Percentiles rank a stretch among this genome's conserved stretches.
Conservation (phyloP, 768 basidiomycete species). For the Trametes sanguinea region DNA sequence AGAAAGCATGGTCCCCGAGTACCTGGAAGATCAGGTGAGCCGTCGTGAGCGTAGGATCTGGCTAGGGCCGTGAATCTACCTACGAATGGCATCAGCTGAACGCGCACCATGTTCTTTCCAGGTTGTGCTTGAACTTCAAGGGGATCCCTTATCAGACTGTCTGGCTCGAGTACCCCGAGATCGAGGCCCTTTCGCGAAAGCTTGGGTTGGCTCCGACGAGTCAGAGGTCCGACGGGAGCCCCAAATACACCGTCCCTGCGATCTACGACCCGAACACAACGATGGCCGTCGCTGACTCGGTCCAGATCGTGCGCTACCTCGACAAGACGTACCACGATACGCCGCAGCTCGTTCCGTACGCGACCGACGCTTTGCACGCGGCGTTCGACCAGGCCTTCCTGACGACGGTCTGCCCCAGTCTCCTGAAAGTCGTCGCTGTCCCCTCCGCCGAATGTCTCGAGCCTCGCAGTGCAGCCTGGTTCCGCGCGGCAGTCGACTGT, state of each 20-base stretch:
- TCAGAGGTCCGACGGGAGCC: constrained; percentile 26
- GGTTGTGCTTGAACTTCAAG: too few species aligned
- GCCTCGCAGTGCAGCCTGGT: constrained; percentile 40
- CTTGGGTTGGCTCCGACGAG: constrained; percentile 39
- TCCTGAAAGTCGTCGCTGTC: constrained; percentile 12
- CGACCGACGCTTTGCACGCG: constrained; percentile 32
- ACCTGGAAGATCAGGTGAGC: too few species aligned
- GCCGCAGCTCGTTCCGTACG: constrained; percentile 36
- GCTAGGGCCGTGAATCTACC: too few species aligned
- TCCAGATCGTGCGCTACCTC: constrained; percentile 32
- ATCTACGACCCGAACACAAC: constrained; percentile 33
- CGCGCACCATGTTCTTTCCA: too few species aligned
- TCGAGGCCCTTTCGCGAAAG: constrained; percentile 38
- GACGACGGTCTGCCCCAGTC: neutral
- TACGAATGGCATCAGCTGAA: too few species aligned
- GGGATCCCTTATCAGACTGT: too few species aligned
- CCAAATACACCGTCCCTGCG: constrained; percentile 32
- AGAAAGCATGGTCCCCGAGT: too few species aligned
- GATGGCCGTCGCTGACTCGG: constrained; percentile 28
- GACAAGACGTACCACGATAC: constrained; percentile 35
- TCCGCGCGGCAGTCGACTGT: constrained; percentile 37
- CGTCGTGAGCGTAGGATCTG: too few species aligned
- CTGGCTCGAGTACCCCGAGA: too few species aligned
- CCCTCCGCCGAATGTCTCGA: constrained; percentile 32
- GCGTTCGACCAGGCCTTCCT: constrained; percentile 24